Conservation (phyloP, 78 protist genomes). For the Dictyostelium purpureum region DNA sequence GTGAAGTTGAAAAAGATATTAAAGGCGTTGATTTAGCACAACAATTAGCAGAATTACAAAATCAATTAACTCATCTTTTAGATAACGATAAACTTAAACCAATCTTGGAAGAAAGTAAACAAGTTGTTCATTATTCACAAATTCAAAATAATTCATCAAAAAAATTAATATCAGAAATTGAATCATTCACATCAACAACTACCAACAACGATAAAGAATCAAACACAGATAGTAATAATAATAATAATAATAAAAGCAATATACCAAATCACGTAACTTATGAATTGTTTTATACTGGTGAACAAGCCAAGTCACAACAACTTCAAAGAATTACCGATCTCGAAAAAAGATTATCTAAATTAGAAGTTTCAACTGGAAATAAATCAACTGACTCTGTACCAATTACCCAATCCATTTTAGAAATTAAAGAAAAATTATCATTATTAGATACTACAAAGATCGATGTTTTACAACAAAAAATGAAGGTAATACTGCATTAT, state of each 20-base stretch:
- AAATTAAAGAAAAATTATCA: constrained; percentile 46
- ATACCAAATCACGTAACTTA: constrained; percentile 38
- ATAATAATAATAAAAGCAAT: neutral
- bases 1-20: constrained; percentile 64
- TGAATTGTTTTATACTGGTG: constrained; percentile 60
- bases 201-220: neutral
- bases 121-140: constrained; percentile 68
- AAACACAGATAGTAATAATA: neutral
- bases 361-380: constrained; percentile 56
- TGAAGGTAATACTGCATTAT: constrained; percentile 11
- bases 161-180: constrained; percentile 12
- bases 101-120: constrained; percentile 58
- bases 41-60: constrained; percentile 61
- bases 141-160: constrained; percentile 28
- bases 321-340: constrained; percentile 40
- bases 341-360: constrained; percentile 69
- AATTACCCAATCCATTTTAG: constrained; percentile 53
- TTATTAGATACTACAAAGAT: constrained; percentile 61
- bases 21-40: constrained; percentile 52
- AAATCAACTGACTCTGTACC: constrained; percentile 54
- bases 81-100: constrained; percentile 45
- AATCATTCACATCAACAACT: constrained; percentile 35
- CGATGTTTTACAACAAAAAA: constrained; percentile 61
- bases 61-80: constrained; percentile 37
- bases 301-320: constrained; percentile 62